Conservation (phyloP, 106 monocot genomes). For the Dendrobium nobile region DNA sequence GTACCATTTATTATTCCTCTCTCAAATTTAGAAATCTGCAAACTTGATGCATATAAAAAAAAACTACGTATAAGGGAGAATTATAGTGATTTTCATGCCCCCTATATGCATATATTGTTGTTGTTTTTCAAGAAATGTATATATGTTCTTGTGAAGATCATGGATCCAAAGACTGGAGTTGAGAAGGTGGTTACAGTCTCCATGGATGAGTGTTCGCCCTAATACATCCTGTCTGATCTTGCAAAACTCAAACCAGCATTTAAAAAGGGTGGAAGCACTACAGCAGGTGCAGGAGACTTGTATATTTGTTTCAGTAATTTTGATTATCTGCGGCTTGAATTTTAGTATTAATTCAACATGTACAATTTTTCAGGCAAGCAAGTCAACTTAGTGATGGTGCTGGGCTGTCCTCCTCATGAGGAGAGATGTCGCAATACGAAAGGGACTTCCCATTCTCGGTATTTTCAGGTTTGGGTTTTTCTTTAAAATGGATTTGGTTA, state of each 20-base stretch:
- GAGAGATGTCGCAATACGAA: conserved; percentile 54
- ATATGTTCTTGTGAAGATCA: conserved; percentile 36
- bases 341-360: conserved; percentile 8
- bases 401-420: conserved; percentile 88
- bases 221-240: conserved; percentile 53
- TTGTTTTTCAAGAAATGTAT: not conserved
- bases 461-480: conserved; percentile 50
- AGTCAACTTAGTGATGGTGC: conserved; percentile 91
- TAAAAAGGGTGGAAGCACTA: conserved; percentile 72
- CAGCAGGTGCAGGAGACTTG: conserved; percentile 50
- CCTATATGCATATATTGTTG: not conserved
- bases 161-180: conserved; percentile 71
- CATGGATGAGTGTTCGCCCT: conserved; percentile 69
- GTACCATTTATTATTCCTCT: not conserved
- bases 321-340: not conserved
- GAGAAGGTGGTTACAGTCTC: conserved; percentile 50
- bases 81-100: too few species aligned
- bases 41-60: not conserved
- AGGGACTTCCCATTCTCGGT: conserved; percentile 81
- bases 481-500: not conserved
- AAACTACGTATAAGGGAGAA: not conserved
- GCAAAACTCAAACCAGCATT: conserved; percentile 82
- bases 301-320: not conserved
- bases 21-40: not conserved
- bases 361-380: conserved; percentile 47